These are phyloP conservation scores for Tanacetum coccineum DNA, from an alignment of 129 eudicot species.

Conservation along the genomic window DNA sequence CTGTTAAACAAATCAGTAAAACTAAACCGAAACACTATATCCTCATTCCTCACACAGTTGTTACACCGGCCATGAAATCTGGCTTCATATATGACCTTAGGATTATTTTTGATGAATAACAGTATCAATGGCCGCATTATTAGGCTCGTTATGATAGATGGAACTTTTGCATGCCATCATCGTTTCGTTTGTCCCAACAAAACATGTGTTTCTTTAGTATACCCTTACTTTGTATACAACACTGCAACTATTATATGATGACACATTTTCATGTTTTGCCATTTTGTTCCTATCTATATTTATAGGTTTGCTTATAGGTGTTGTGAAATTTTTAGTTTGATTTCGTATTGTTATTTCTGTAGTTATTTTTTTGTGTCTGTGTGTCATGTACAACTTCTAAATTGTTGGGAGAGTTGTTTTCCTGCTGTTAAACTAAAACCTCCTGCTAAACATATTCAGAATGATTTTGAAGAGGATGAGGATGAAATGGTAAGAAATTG, in stretches of 20 bases:
- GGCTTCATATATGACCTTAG: not conserved
- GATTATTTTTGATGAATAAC: not conserved
- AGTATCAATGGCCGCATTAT: not conserved
- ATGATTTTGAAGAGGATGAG: conserved; percentile 59
- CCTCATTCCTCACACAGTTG: not conserved
- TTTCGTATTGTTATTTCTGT: not conserved
- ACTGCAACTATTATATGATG: not conserved
- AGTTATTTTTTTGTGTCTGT: not conserved
- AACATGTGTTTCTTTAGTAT: not conserved
- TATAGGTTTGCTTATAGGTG: not conserved
- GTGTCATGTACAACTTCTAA: not conserved
- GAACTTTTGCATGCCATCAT: not conserved
- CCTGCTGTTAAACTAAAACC: conserved; percentile 82
- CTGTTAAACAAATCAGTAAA: no score
- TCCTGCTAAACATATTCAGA: conserved; percentile 64
- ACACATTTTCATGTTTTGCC: not conserved
- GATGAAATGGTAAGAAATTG: conserved; percentile 67
- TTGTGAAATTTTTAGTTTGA: conserved; percentile 9
- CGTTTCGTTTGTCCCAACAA: not conserved
- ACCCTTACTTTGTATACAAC: no score
- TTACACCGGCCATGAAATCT: not conserved
- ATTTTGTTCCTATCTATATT: not conserved
- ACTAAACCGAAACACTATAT: not conserved
- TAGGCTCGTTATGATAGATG: not conserved
- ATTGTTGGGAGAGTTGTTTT: conserved; percentile 4